These are phyloP conservation scores for Moesziomyces antarcticus DNA, from an alignment of 1,284 basidiomycete genomes.

Conservation along the genomic window DNA sequence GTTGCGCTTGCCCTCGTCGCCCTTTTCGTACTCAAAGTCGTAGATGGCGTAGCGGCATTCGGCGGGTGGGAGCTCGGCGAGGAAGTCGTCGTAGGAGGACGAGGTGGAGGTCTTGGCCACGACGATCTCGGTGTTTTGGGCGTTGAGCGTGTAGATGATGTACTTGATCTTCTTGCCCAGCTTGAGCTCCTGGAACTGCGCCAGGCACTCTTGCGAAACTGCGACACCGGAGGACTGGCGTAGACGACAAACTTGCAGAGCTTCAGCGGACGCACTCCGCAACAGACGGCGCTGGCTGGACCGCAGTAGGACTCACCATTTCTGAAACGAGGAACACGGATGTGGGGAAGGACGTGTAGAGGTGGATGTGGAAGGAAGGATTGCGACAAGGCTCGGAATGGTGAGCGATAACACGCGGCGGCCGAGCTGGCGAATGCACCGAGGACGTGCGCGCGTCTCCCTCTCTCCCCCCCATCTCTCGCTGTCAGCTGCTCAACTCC, in stretches of 20 bases:
- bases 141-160: constrained; percentile 82
- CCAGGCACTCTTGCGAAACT: constrained; percentile 75
- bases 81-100: constrained; percentile 80
- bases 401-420: constrained; percentile 8
- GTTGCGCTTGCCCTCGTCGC: constrained; percentile 82
- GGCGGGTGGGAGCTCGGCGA: constrained; percentile 78
- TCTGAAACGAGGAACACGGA: not conserved
- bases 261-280: too few relatives aligned
- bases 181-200: constrained; percentile 81
- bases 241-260: not conserved
- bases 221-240: constrained; percentile 80
- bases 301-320: not conserved
- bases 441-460: constrained; percentile 10
- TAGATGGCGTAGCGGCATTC: constrained; percentile 92
- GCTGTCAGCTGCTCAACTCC: not conserved
- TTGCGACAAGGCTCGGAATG: not conserved
- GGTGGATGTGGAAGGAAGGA: constrained; percentile 3
- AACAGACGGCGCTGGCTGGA: too few relatives aligned
- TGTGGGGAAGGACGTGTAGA: not conserved
- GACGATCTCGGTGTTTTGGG: constrained; percentile 74
- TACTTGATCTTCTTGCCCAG: constrained; percentile 84
- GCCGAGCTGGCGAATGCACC: not conserved
- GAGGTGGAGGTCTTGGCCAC: constrained; percentile 61
- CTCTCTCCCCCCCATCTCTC: not conserved
- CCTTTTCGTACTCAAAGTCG: constrained; percentile 88